These are phyloP conservation scores for Arctostaphylos glauca DNA, from an alignment of 148 eudicot species.

Conservation along the genomic window DNA sequence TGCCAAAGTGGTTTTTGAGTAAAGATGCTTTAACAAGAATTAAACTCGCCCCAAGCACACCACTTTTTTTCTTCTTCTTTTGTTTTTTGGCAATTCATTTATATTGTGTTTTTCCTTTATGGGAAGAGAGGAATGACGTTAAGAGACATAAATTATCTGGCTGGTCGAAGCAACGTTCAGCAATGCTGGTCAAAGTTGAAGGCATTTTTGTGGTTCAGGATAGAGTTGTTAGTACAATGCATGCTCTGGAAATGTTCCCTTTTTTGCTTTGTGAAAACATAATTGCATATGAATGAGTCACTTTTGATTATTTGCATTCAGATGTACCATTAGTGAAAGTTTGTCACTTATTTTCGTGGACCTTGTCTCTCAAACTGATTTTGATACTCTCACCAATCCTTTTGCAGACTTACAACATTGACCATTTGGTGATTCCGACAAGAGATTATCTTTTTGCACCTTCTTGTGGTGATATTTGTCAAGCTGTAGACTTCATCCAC, in stretches of 20 bases:
- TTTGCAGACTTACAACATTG: slow-evolving; percentile 63
- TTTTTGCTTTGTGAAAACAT: neutral
- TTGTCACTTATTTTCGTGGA: neutral
- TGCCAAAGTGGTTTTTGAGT: neutral
- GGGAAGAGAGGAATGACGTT: neutral
- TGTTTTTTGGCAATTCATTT: neutral
- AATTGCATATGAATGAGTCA: neutral
- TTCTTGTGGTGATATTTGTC: slow-evolving; percentile 58
- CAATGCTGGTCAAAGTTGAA: neutral
- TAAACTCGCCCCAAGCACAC: neutral
- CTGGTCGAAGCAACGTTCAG: neutral
- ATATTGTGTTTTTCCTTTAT: neutral
- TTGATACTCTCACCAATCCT: neutral
- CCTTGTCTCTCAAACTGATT: neutral
- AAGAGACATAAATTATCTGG: neutral
- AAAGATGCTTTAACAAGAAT: neutral
- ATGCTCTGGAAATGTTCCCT: neutral
- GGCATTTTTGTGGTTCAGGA: slow-evolving; percentile 1
- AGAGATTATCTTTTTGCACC: slow-evolving; percentile 94
- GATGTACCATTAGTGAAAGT: neutral
- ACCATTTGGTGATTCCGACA: slow-evolving; percentile 83
- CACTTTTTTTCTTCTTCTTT: neutral
- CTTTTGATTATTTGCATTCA: neutral
- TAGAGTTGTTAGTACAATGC: neutral
- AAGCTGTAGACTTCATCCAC: slow-evolving; percentile 74